Evolutionary conservation across 106 monocot species (phyloP).

Genomic region (Phalaenopsis aphrodite): DNA sequence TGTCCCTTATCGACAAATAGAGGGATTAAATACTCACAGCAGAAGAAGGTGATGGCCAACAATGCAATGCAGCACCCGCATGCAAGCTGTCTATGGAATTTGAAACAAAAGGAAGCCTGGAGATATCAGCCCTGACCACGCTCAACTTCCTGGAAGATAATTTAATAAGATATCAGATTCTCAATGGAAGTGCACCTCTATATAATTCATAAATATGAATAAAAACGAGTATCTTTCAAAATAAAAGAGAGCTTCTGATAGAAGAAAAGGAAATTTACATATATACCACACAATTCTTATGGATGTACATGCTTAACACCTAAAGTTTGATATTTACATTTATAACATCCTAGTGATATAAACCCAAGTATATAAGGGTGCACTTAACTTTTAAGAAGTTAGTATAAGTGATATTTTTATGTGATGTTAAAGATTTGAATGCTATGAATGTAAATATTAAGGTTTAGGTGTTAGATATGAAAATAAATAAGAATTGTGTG

Average conservation of each 20-base stretch:
- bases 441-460: too few species aligned
- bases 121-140: conserved; percentile 87
- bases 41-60: conserved; percentile 93
- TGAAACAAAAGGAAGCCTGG: conserved; percentile 74
- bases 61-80: conserved; percentile 96
- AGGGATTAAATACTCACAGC: conserved; percentile 43
- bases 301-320: too few species aligned
- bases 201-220: neutral
- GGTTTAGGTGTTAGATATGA: too few species aligned
- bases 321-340: too few species aligned
- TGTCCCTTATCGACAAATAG: neutral
- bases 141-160: conserved; percentile 45
- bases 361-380: too few species aligned
- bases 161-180: neutral
- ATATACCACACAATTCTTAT: too few species aligned
- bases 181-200: neutral
- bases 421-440: too few species aligned
- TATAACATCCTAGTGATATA: too few species aligned
- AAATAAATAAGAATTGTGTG: too few species aligned
- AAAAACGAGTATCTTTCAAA: neutral
- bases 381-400: too few species aligned
- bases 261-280: neutral
- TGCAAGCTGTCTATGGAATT: conserved; percentile 90
- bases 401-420: too few species aligned
- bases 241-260: neutral